Base-by-base conservation (phyloP, 768 basidiomycete species). In the Hirschioporus abietinus region DNA sequence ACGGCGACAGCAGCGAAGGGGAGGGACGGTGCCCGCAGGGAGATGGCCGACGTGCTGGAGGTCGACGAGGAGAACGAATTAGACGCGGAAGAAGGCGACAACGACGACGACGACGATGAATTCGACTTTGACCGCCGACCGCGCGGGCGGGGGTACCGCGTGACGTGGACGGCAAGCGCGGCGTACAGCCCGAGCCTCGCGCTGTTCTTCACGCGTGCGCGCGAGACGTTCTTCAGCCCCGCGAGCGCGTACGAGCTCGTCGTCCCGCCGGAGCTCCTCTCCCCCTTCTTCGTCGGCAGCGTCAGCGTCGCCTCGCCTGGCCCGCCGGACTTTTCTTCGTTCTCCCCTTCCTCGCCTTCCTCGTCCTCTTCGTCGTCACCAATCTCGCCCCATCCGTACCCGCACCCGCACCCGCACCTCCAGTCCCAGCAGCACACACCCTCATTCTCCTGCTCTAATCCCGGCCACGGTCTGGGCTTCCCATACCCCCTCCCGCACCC, bases 161-260 rank as follows among this genome's bases (percentile, higher is more conserved):
- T 74, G 4, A 79, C 82, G 0, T 58, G 61, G 63, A 71, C 80
- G 1, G 70, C 74, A 1, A 83, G 81, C 30, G 79, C 81, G 63
- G 42, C 42, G 42, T 52, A 52, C 42, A 84, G 85, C 0, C 76
- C 86, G 5, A 78, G 82, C 57, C 79, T 93, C 63, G 85, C 89
- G 67, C 83, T 89, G 79, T 93, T 92, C 76, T 93, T 90, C 72
- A 79, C 84, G 2, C 87, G 91, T 42, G 91, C 91, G 10, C 92
- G 91, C 70, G 86, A 90, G 72, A 93, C 91, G 0, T 93, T 93
- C 73, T 85, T 92, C 68, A 89, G 87, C 1, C 89, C 89, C 23
- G 84, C 84, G 66, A 85, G 87, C 60, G 80, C 83, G 58, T 92
- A 89, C 71, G 90, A 91, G 68, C 86, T 92, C 70, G 83, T 88